Conservation (phyloP, 1,139 yeast genomes). For the Candida sp. region DNA sequence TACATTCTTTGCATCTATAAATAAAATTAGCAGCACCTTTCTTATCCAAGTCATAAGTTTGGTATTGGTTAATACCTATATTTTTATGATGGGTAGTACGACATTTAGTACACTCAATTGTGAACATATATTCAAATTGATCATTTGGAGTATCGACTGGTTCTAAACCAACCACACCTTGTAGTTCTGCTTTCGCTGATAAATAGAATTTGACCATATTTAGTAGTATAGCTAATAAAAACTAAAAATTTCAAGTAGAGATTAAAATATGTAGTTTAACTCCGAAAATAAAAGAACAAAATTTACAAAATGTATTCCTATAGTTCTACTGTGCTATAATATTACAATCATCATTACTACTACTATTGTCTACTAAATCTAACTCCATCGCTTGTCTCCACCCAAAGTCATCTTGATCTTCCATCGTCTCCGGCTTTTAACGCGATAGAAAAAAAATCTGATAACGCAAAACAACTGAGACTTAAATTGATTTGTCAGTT, state of each 20-base stretch:
- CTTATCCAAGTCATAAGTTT: constrained; percentile 63
- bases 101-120: constrained; percentile 74
- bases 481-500: neutral
- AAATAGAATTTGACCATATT: constrained; percentile 44
- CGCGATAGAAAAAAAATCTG: neutral
- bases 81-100: constrained; percentile 74
- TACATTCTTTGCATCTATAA: constrained; percentile 71
- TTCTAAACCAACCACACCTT: constrained; percentile 58
- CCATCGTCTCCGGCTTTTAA: neutral
- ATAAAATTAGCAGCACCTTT: constrained; percentile 85
- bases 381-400: neutral
- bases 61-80: constrained; percentile 68
- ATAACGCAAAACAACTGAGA: neutral
- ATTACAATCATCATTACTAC: neutral
- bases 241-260: too few species aligned
- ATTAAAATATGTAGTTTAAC: too few species aligned
- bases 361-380: neutral
- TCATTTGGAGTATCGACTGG: constrained; percentile 58
- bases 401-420: neutral
- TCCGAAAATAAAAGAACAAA: neutral
- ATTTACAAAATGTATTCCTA: too few species aligned
- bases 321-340: too few species aligned
- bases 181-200: constrained; percentile 56
- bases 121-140: constrained; percentile 76
- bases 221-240: too few species aligned